A percentile compares a stretch with the other conserved stretches of the same genome.
Evolutionary conservation across 768 basidiomycete genomes (phyloP).

Genomic region (Inosperma sp.): DNA sequence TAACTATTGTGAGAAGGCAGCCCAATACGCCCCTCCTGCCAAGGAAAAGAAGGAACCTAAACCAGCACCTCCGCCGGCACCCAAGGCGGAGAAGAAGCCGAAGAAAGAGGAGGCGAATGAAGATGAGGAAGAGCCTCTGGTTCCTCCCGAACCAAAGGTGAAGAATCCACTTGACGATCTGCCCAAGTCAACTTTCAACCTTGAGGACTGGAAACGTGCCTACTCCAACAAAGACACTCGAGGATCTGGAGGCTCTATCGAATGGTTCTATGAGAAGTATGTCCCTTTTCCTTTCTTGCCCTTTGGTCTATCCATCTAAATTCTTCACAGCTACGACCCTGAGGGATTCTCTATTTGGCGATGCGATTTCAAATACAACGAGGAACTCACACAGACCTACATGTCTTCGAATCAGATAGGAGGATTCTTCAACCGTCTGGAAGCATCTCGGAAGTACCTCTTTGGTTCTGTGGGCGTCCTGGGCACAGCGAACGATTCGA

Average conservation of each 20-base stretch:
- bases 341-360: constrained; percentile 89
- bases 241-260: constrained; percentile 74
- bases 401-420: constrained; percentile 93
- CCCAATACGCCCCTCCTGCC: constrained; percentile 66
- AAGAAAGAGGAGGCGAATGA: constrained; percentile 61
- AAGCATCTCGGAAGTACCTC: constrained; percentile 94
- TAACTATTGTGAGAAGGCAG: constrained; percentile 61
- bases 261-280: constrained; percentile 97
- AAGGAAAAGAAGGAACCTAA: constrained; percentile 75
- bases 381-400: constrained; percentile 86
- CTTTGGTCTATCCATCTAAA: too few species aligned
- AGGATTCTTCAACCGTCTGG: constrained; percentile 97
- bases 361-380: constrained; percentile 95
- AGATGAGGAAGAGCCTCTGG: constrained; percentile 71
- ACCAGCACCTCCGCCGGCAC: constrained; percentile 42
- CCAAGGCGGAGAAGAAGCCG: constrained; percentile 61
- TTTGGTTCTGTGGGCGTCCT: constrained; percentile 93
- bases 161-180: constrained; percentile 95
- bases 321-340: constrained; percentile 80
- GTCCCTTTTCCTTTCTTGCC: constrained; percentile 25
- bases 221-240: constrained; percentile 99
- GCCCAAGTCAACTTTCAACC: constrained; percentile 82
- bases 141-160: constrained; percentile 79
- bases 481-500: constrained; percentile 69
- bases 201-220: constrained; percentile 95